Conservation (phyloP, 2,329 filamentous ascomycete species). For the Metarhizium album region DNA sequence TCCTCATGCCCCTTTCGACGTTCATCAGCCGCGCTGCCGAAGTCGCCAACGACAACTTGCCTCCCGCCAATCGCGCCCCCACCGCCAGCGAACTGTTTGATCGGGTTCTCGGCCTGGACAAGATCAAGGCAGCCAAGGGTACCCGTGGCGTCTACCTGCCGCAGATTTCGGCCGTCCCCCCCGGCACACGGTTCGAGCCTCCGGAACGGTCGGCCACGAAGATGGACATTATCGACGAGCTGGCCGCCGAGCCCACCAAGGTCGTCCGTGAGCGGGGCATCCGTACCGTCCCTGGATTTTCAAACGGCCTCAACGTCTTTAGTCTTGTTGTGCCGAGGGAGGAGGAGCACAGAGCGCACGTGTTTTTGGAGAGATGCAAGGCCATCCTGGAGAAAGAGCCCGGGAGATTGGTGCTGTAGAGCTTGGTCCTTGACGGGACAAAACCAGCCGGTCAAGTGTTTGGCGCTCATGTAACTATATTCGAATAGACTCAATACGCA, state of each 20-base stretch:
- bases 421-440: background rate
- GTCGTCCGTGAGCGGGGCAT: constrained; percentile 14
- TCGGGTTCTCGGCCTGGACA: constrained; percentile 64
- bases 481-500: constrained; percentile 1
- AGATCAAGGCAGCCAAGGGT: constrained; percentile 33
- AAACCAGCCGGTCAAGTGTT: constrained; percentile 2
- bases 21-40: constrained; percentile 80
- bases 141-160: constrained; percentile 59
- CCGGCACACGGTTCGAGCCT: constrained; percentile 28
- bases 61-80: constrained; percentile 49
- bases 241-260: constrained; percentile 29
- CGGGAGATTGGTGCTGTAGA: constrained; percentile 56
- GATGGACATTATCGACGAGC: constrained; percentile 73
- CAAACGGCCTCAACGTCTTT: constrained; percentile 62
- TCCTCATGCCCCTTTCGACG: constrained; percentile 72
- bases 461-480: constrained; percentile 22
- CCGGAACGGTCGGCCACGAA: constrained; percentile 21
- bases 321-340: constrained; percentile 66
- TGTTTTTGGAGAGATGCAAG: constrained; percentile 84
- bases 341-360: constrained; percentile 70
- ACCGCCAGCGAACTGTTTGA: constrained; percentile 80
- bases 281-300: constrained; percentile 33
- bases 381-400: constrained; percentile 70
- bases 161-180: constrained; percentile 50
- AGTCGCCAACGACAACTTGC: constrained; percentile 79